A percentile compares a stretch with the other conserved stretches of the same genome.
Conservation (phyloP, 1,139 yeast genomes). For the Suhomyces guaymorum region DNA sequence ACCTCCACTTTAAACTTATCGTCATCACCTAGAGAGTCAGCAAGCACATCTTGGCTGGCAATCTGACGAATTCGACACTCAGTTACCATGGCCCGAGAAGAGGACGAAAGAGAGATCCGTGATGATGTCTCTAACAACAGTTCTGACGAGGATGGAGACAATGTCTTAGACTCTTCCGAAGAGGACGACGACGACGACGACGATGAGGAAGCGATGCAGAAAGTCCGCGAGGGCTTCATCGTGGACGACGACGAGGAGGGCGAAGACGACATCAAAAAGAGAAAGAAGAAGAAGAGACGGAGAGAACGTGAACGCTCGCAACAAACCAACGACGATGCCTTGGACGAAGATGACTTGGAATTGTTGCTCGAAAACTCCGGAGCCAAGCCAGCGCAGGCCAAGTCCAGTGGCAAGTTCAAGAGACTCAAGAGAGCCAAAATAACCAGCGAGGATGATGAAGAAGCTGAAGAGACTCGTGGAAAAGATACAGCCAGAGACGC, state of each 20-base stretch:
- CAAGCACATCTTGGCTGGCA: slow-evolving; percentile 2
- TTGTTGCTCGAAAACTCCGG: slow-evolving; percentile 89
- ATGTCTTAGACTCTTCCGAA: slow-evolving; percentile 66
- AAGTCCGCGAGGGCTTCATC: slow-evolving; percentile 88
- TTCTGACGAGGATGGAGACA: slow-evolving; percentile 44
- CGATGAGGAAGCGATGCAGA: slow-evolving; percentile 71
- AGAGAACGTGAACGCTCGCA: slow-evolving; percentile 30
- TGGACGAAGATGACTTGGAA: slow-evolving; percentile 95
- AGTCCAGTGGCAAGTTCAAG: slow-evolving; percentile 57
- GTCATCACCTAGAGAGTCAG: slow-evolving; percentile 8
- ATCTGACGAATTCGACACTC: slow-evolving; percentile 4
- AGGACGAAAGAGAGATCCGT: slow-evolving; percentile 41
- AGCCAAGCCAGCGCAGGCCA: slow-evolving; percentile 39
- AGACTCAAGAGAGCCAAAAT: slow-evolving; percentile 71
- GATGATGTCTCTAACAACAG: slow-evolving; percentile 31
- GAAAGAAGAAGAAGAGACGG: slow-evolving; percentile 42
- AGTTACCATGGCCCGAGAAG: slow-evolving; percentile 23
- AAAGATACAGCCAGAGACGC: slow-evolving; percentile 14
- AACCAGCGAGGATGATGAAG: slow-evolving; percentile 31
- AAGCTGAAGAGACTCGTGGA: slow-evolving; percentile 29
- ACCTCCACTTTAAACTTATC: slow-evolving; percentile 1
- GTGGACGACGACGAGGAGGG: slow-evolving; percentile 87
- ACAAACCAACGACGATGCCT: slow-evolving; percentile 60
- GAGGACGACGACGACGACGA: slow-evolving; percentile 75
- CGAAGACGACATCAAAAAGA: slow-evolving; percentile 35